Conservation (phyloP, 257 asterid genomes). For the Knoxia roxburghii region DNA sequence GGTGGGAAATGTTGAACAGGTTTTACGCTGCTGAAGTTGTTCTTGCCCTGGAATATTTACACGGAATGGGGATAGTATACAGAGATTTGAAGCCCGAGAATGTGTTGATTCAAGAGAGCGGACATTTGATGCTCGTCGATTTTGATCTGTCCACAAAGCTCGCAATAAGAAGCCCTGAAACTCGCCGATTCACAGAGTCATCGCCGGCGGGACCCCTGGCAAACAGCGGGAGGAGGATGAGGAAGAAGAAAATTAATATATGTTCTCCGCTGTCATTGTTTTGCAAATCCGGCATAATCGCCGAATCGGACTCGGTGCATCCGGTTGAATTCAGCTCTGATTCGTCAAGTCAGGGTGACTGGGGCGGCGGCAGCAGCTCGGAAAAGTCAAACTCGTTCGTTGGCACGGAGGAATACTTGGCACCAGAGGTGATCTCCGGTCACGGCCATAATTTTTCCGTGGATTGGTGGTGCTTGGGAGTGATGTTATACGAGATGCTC, state of each 20-base stretch:
- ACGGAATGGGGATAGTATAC: conserved; percentile 70
- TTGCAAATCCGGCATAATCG: conserved; percentile 34
- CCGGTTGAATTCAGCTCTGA: conserved; percentile 29
- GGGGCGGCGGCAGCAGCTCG: conserved; percentile 36
- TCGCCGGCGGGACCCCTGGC: conserved; percentile 20
- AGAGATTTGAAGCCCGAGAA: conserved; percentile 96
- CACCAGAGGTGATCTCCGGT: conserved; percentile 81
- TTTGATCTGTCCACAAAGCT: conserved; percentile 88
- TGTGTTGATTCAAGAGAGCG: conserved; percentile 84
- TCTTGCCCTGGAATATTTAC: conserved; percentile 76
- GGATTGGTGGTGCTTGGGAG: conserved; percentile 95
- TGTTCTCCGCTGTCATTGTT: conserved; percentile 25
- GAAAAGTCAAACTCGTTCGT: conserved; percentile 88
- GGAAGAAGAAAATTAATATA: conserved; percentile 27
- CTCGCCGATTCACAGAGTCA: conserved; percentile 14
- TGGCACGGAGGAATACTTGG: conserved; percentile 92
- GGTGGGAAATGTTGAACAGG: conserved; percentile 26
- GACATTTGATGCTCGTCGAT: conserved; percentile 86
- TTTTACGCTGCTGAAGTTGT: conserved; percentile 93
- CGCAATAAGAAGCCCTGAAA: conserved; percentile 39
- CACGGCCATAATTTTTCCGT: conserved; percentile 91
- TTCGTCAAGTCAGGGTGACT: conserved; percentile 30
- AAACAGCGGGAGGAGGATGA: conserved; percentile 7
- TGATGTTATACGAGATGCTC: conserved; percentile 82
- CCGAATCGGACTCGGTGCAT: conserved; percentile 39